Evolutionary conservation across 2,329 filamentous ascomycete genomes (phyloP), one percentile per base, ranked within the genome.

Genomic region (Chaetomiaceae sp.): DNA sequence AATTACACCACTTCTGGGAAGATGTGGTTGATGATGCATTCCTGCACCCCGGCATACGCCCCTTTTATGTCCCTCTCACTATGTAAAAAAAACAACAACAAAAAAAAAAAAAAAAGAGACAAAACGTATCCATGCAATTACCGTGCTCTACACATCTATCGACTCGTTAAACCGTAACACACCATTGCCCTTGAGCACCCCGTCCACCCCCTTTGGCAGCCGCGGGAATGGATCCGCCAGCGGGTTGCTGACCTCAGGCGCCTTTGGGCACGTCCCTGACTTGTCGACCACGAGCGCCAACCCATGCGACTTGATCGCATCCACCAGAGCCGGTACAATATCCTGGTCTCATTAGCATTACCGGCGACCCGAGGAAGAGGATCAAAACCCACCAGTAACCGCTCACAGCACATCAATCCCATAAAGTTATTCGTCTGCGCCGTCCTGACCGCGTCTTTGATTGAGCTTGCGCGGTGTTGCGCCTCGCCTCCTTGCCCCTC

Each of bases 361-460:
- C 23, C 10, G 13, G 13, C 25, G 16, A 21, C 2, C 5, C 5
- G 5, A 18, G 11, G 2, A 30, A 45, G 34, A 49, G 45, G 44
- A 30, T 21, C 41, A 38, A 41, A 49, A 78, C 86, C 65, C 78
- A 95, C 90, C 75, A 99, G 71, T 58, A 99, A 76, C 61, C 87
- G 82, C 29, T 89, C 92, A 62, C 86, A 90, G 72, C 91, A 96
- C 55, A 97, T 89, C 65, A 99, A 69, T 3, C 94, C 94, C 94
- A 99, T 99, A 61, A 99, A 89, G 68, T 99, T 99, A 68, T 99
- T 99, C 67, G 86, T 89, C 70, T 95, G 88, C 20, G 92, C 91
- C 65, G 95, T 90, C 58, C 91, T 82, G 13, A 96, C 94, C 4
- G 89, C 89, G 68, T 99, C 92, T 73, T 97, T 99, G 61, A 97